Evolutionary conservation across 495 filamentous ascomycete species (phyloP).

Genomic region (Clohesyomyces aquaticus): DNA sequence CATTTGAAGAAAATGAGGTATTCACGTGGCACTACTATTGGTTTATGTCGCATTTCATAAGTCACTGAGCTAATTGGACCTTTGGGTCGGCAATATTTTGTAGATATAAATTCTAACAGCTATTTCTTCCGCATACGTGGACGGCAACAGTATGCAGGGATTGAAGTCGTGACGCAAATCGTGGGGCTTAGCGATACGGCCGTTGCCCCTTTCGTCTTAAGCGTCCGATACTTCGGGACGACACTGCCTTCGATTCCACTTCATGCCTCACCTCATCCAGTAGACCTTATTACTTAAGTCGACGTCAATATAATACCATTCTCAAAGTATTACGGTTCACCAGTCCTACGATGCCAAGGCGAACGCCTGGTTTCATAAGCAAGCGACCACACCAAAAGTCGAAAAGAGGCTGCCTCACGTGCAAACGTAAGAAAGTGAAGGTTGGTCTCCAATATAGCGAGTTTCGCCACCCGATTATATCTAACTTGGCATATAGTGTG

Average conservation of each 20-base stretch:
- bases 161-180: background rate
- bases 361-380: constrained; percentile 21
- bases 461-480: background rate
- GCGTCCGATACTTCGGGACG: background rate
- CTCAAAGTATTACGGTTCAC: too few species aligned
- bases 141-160: too few species aligned
- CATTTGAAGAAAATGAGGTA: too few species aligned
- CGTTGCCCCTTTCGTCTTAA: background rate
- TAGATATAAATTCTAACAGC: too few species aligned
- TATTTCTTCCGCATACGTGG: too few species aligned
- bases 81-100: too few species aligned
- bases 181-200: background rate
- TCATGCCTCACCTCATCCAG: background rate
- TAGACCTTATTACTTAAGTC: too few species aligned
- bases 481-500: constrained; percentile 23
- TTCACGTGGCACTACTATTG: too few species aligned
- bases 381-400: constrained; percentile 32
- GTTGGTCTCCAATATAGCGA: constrained; percentile 4
- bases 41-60: too few species aligned
- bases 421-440: constrained; percentile 34
- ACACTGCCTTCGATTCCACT: too few species aligned
- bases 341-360: constrained; percentile 23
- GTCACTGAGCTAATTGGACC: too few species aligned
- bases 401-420: constrained; percentile 26
- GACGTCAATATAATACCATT: background rate